phyloP scores from a whole-genome alignment of 768 basidiomycete genomes.

The Holtermannia corniformis region DNA sequence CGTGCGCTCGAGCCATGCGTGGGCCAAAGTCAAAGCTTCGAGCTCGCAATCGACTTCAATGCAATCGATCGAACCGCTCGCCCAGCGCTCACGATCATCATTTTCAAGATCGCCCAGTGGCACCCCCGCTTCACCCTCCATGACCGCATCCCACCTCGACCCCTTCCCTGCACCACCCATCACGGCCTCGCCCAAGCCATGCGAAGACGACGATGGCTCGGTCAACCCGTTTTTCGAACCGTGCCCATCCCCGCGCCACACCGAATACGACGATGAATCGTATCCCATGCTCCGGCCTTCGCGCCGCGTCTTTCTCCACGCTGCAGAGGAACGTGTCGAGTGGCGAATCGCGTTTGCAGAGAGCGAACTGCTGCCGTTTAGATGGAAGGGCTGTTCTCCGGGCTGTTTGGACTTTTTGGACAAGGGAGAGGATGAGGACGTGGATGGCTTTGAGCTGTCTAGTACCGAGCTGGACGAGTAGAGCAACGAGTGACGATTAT shows the following conservation, averaged over 20 bases:
- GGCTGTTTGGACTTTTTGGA: constrained; percentile 37
- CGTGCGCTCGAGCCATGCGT: not conserved
- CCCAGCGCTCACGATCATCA: not conserved
- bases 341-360: constrained; percentile 25
- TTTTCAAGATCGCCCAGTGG: not conserved
- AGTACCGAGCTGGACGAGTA: not conserved
- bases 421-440: constrained; percentile 15
- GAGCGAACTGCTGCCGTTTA: constrained; percentile 21
- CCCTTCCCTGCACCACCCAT: constrained; percentile 3
- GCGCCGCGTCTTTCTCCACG: constrained; percentile 25
- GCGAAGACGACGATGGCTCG: constrained; percentile 26
- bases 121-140: not conserved
- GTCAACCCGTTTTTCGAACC: constrained; percentile 32
- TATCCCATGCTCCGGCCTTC: constrained; percentile 6
- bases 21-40: constrained; percentile 1
- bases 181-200: not conserved
- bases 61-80: constrained; percentile 5
- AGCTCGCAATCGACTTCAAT: not conserved
- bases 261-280: constrained; percentile 5
- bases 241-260: constrained; percentile 33
- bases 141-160: not conserved
- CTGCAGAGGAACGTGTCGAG: constrained; percentile 35
- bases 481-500: too few relatives aligned
- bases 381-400: constrained; percentile 33
- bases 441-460: constrained; percentile 1